Percentiles rank a stretch among this genome's conserved stretches.
phyloP scores from a whole-genome alignment of 129 eudicot species.

The Rutidosis leptorrhynchoides region DNA sequence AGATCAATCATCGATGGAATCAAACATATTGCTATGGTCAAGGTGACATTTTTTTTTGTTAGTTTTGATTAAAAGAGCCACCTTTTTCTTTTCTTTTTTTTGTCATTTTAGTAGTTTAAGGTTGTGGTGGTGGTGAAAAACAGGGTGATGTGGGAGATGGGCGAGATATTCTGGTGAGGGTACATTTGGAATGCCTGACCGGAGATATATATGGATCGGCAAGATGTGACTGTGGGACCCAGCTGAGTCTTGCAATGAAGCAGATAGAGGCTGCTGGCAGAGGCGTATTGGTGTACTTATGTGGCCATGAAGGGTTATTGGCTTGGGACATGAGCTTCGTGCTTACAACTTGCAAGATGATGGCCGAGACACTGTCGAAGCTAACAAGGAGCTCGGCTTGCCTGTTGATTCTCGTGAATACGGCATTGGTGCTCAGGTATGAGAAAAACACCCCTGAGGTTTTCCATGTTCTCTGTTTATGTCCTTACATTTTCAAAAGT shows the following conservation, averaged over 20 bases:
- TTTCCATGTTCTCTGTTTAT: too few relatives aligned
- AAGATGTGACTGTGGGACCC: slow-evolving; percentile 89
- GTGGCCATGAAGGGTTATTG: slow-evolving; percentile 89
- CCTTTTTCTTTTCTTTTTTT: too few relatives aligned
- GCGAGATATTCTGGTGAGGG: slow-evolving; percentile 52
- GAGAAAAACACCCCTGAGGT: background rate
- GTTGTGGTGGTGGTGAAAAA: too few relatives aligned
- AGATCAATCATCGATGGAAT: slow-evolving; percentile 80
- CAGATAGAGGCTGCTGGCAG: slow-evolving; percentile 50
- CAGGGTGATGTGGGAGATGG: slow-evolving; percentile 56
- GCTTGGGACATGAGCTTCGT: slow-evolving; percentile 94
- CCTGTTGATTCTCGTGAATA: slow-evolving; percentile 84
- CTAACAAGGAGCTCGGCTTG: slow-evolving; percentile 90
- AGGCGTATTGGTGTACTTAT: slow-evolving; percentile 48
- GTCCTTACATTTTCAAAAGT: background rate
- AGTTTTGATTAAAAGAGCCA: too few relatives aligned
- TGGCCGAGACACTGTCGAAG: slow-evolving; percentile 98
- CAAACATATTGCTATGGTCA: slow-evolving; percentile 92
- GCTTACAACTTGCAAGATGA: slow-evolving; percentile 94
- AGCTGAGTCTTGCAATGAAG: slow-evolving; percentile 76
- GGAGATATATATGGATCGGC: slow-evolving; percentile 98
- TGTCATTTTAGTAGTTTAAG: too few relatives aligned
- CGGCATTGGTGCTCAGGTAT: slow-evolving; percentile 62
- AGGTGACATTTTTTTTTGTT: slow-evolving; percentile 40
- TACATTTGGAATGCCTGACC: slow-evolving; percentile 70